Base-by-base conservation (phyloP, 192 early-diverging fungal species). In the Neocallimastix lanati region DNA sequence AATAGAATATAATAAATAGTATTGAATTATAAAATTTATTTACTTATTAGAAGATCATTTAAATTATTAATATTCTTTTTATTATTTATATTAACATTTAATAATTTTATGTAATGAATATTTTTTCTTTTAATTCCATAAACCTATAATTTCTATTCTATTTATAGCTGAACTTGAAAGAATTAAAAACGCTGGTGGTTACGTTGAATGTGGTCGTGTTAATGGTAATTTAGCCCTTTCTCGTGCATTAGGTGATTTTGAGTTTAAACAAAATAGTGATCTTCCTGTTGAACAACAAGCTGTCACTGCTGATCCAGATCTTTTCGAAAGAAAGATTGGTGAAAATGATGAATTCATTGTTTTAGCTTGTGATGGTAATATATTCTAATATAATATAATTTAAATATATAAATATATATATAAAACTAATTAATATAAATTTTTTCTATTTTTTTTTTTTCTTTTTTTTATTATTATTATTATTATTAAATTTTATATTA, bases 221-320 rank as follows among this genome's bases (percentile, higher is more conserved):
- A 99, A 99, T 86, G 98, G 97, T 91, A 98, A 97, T 84, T 87
- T 99, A 50, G 98, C 98, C 29, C 88, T 99, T 28, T 98, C 96
- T 77, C 92, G 98, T 76, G 98, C 98, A 2, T 88, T 99, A 80
- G 98, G 98, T 33, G 98, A 99, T 82, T 98, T 96, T 87, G 98
- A 98, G 86, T 99, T 99, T 86, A 99, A 99, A 88, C 89, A 92
- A 83, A 95, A 95, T 84, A 77, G 85, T 1, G 84, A 88, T 77
- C 83, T 98, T 29, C 84, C 92, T 29, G 83, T 92, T 80, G 94
- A 98, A 83, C 84, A 94, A 82, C 98, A 99, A 86, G 91, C 96
- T 29, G 98, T 99, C 28, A 99, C 96, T 29, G 93, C 93, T 30
- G 82, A 92, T 80, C 98, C 98, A 40, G 96, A 96, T 78, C 91